phyloP scores from a whole-genome alignment of 2,329 filamentous ascomycete species.

The Davidsoniella australis region DNA sequence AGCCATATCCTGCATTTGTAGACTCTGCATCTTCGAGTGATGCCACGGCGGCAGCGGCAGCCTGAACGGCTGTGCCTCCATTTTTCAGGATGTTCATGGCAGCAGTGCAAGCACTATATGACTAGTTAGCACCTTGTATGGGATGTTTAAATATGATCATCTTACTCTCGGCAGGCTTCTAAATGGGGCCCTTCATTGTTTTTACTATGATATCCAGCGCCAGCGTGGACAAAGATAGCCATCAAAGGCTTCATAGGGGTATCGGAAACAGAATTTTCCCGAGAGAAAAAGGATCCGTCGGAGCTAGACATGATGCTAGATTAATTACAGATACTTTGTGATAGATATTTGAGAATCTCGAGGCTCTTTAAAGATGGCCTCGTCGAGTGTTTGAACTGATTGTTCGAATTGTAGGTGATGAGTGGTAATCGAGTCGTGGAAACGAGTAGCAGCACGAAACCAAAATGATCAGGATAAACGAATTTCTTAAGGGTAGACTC shows the following conservation, averaged over 20 bases:
- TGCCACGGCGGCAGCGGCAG: conserved; percentile 75
- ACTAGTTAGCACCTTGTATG: conserved; percentile 4
- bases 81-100: conserved; percentile 40
- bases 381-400: too few relatives aligned
- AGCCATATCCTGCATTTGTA: conserved; percentile 91
- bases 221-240: conserved; percentile 89
- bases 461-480: too few relatives aligned
- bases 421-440: too few relatives aligned
- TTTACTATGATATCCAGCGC: conserved; percentile 81
- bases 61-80: conserved; percentile 69
- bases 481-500: too few relatives aligned
- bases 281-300: background rate
- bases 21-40: conserved; percentile 86
- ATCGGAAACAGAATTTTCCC: background rate
- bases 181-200: conserved; percentile 76
- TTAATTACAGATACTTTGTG: background rate
- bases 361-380: too few relatives aligned
- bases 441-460: too few relatives aligned
- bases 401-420: too few relatives aligned
- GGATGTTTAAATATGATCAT: background rate
- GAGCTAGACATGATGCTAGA: conserved; percentile 2
- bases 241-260: conserved; percentile 25
- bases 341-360: too few relatives aligned
- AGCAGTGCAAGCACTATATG: conserved; percentile 7
- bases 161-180: conserved; percentile 74